A percentile compares a stretch with the other conserved stretches of the same genome.
Evolutionary conservation across 2,329 filamentous ascomycete species (phyloP).

Genomic region (Diaporthe velutina): DNA sequence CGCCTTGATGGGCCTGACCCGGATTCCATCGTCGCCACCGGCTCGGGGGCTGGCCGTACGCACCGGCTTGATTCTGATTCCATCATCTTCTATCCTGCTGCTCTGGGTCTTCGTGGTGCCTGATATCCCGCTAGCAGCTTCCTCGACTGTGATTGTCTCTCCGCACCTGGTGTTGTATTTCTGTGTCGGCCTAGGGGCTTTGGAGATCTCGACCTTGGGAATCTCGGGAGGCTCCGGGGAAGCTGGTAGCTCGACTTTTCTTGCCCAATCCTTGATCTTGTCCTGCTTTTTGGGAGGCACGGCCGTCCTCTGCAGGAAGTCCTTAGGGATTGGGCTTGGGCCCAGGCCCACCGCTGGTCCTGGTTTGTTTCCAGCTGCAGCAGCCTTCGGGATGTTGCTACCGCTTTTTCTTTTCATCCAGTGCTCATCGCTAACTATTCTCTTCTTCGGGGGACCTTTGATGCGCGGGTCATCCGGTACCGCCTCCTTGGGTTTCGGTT

Average conservation of each 20-base stretch:
- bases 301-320: constrained; percentile 67
- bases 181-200: constrained; percentile 39
- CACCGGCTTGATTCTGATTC: constrained; percentile 56
- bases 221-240: constrained; percentile 52
- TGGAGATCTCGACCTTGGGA: constrained; percentile 48
- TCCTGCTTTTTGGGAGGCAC: constrained; percentile 68
- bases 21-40: constrained; percentile 50
- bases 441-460: constrained; percentile 82
- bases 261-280: constrained; percentile 74
- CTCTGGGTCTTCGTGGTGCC: constrained; percentile 39
- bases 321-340: constrained; percentile 64
- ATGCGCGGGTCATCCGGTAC: constrained; percentile 55
- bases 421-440: constrained; percentile 92
- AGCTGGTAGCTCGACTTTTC: constrained; percentile 64
- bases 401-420: constrained; percentile 73
- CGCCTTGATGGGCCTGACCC: constrained; percentile 45
- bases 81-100: constrained; percentile 44
- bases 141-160: constrained; percentile 52
- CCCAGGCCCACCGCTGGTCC: constrained; percentile 41
- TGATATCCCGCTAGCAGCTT: constrained; percentile 43
- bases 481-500: constrained; percentile 39
- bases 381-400: constrained; percentile 42
- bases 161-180: constrained; percentile 46
- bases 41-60: constrained; percentile 45
- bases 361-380: constrained; percentile 47